Evolutionary conservation across 1,284 basidiomycete species (phyloP), one percentile per base, ranked within the genome.

Genomic region (Neonothopanus nambi): DNA sequence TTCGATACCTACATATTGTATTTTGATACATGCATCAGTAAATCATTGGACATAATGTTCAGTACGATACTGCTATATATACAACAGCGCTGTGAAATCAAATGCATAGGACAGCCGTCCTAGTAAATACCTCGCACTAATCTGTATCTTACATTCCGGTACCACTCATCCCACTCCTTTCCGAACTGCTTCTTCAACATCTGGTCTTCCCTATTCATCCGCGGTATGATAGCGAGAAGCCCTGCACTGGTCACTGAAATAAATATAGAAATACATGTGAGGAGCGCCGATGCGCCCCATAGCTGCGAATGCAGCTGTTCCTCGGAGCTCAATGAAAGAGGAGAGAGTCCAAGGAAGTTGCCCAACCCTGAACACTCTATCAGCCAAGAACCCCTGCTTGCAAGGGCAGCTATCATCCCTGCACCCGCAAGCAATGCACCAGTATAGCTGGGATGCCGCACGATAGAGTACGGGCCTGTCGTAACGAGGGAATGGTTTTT

Each of bases 401-500:
- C 3, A 23, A 20, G n/a, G 15, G 20, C 13, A 5, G 23, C 8
- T 20, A 24, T 18, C 23, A 21, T 24, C 20, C 41, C 41, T 20
- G 21, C 20, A 15, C n/a, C 20, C 13, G 21, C 21, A 24, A 41
- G 43, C 9, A 37, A n/a, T 13, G 47, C 58, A 8, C 35, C 35
- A 5, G 36, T n/a, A 28, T 48, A 54, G 24, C 52, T 43, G 3
- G 66, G 67, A 41, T 69, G 66, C 5, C 66, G 61, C 1, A 66
- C 64, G 47, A 56, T 9, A 8, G 54, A 39, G 48, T 67, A 67
- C 3, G 65, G 62, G 6, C 66, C 66, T 2, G 57, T 46, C 1
- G 56, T 67, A 42, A 67, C 36, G 12, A 69, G 58, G 9, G 42
- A 51, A 50, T 67, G 66, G 52, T 61, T 50, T 21, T 55, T 51